These are phyloP conservation scores for Fraxinus floribunda DNA, from an alignment of 305 asterid species.

Conservation along the genomic window DNA sequence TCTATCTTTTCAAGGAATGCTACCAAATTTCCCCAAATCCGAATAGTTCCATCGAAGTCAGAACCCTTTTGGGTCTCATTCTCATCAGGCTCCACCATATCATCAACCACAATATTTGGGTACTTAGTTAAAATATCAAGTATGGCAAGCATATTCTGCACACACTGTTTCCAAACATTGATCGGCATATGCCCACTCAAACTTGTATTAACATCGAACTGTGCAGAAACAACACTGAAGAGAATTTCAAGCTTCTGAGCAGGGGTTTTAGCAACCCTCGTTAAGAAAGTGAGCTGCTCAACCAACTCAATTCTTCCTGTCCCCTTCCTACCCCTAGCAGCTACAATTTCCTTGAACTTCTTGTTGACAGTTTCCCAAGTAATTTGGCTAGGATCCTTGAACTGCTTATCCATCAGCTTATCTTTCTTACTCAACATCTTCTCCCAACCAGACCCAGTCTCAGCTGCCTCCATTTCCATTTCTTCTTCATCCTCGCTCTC, in stretches of 20 bases:
- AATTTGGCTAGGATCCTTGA: slow-evolving; percentile 82
- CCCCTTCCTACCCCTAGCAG: slow-evolving; percentile 92
- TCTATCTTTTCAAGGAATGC: slow-evolving; percentile 87
- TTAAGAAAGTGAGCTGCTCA: slow-evolving; percentile 87
- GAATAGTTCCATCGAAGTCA: slow-evolving; percentile 62
- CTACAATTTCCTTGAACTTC: slow-evolving; percentile 83
- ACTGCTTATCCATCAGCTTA: slow-evolving; percentile 88
- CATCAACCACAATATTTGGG: slow-evolving; percentile 87
- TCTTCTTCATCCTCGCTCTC: slow-evolving; percentile 53
- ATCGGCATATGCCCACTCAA: slow-evolving; percentile 95
- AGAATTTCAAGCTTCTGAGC: slow-evolving; percentile 95
- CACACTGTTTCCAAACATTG: slow-evolving; percentile 88
- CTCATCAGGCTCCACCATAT: slow-evolving; percentile 87
- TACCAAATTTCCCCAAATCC: slow-evolving; percentile 90
- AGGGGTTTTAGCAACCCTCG: slow-evolving; percentile 89
- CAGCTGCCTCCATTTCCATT: slow-evolving; percentile 31
- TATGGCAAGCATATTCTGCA: slow-evolving; percentile 63
- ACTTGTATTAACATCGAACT: slow-evolving; percentile 83
- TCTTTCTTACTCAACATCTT: slow-evolving; percentile 84
- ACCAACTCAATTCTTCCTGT: slow-evolving; percentile 85
- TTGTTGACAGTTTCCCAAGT: slow-evolving; percentile 94
- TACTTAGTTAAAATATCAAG: slow-evolving; percentile 82
- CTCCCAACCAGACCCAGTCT: slow-evolving; percentile 66
- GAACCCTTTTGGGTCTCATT: slow-evolving; percentile 89
- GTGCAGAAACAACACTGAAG: slow-evolving; percentile 86